Percentiles rank a stretch among this genome's conserved stretches.
Conservation (phyloP, 306 rosid species). For the Lupinus albus region DNA sequence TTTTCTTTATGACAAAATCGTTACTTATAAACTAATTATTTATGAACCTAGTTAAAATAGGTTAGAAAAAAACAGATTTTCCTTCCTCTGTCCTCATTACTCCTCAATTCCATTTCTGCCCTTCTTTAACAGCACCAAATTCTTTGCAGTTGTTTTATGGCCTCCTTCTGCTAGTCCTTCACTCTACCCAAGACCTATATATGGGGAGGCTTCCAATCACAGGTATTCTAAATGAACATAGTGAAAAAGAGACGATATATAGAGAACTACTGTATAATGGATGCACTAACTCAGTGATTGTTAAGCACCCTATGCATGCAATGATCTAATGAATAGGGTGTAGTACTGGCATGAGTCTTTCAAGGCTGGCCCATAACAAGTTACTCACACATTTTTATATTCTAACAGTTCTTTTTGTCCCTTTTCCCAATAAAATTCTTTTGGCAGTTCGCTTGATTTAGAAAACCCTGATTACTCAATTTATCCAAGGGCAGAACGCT, state of each 20-base stretch:
- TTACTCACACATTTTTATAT: constrained; percentile 3
- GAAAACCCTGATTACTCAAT: constrained; percentile 72
- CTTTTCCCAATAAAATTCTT: constrained; percentile 14
- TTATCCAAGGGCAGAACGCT: constrained; percentile 76
- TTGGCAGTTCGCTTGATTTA: constrained; percentile 74
- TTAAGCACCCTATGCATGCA: constrained; percentile 23
- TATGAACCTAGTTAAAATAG: background rate
- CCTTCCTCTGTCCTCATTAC: background rate
- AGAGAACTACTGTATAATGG: constrained; percentile 1
- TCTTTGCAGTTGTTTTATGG: constrained; percentile 76
- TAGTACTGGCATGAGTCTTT: constrained; percentile 28
- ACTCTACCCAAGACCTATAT: constrained; percentile 80
- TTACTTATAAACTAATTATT: constrained; percentile 12
- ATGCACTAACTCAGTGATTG: constrained; percentile 19
- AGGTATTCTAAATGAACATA: constrained; percentile 51
- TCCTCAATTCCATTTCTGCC: constrained; percentile 2
- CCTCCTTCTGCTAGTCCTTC: constrained; percentile 91
- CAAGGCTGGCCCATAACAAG: background rate
- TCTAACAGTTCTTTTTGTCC: constrained; percentile 32
- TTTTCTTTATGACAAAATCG: too few species aligned
- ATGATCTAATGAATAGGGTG: constrained; percentile 5
- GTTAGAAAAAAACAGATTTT: background rate
- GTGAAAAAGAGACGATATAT: constrained; percentile 20
- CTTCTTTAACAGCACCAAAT: constrained; percentile 37
- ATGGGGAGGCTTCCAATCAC: constrained; percentile 97